Evolutionary conservation across 2,329 filamentous ascomycete species (phyloP).

Genomic region (Epichloe brachyelytri): DNA sequence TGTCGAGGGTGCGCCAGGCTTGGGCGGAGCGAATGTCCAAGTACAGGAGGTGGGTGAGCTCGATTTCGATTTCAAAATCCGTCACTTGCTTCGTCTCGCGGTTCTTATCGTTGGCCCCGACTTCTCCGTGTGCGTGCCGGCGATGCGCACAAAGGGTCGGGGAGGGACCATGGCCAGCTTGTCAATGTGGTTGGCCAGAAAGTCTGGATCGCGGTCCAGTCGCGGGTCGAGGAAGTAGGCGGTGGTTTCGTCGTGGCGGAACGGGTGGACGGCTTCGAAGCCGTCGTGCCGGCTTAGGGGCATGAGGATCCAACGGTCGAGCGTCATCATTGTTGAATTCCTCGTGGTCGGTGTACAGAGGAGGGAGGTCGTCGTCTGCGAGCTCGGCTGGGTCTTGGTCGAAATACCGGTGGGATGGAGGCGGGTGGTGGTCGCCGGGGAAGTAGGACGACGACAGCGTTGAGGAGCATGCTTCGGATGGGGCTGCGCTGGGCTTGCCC

Average conservation of each 20-base stretch:
- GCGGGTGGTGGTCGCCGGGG: background rate
- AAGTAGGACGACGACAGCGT: conserved; percentile 6
- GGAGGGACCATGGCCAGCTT: conserved; percentile 35
- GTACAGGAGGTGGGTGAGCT: conserved; percentile 46
- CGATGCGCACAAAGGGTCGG: conserved; percentile 37
- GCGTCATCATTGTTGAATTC: conserved; percentile 7
- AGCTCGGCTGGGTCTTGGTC: conserved; percentile 25
- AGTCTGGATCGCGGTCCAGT: conserved; percentile 30
- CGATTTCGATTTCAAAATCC: conserved; percentile 47
- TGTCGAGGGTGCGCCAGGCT: conserved; percentile 33
- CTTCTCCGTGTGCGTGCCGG: conserved; percentile 33
- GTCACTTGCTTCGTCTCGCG: conserved; percentile 36
- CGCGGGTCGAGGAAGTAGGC: conserved; percentile 29
- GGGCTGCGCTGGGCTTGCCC: conserved; percentile 14
- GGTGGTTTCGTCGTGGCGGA: conserved; percentile 19
- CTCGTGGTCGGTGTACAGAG: conserved; percentile 29
- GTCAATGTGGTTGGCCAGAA: conserved; percentile 31
- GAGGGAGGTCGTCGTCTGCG: conserved; percentile 28
- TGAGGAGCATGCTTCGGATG: conserved; percentile 7
- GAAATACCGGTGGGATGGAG: conserved; percentile 17
- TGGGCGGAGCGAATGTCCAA: conserved; percentile 25
- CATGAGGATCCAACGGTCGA: conserved; percentile 13
- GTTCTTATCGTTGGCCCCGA: conserved; percentile 17
- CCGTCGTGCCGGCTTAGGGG: conserved; percentile 9
- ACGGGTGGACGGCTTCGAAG: conserved; percentile 12